Evolutionary conservation across 768 basidiomycete genomes (phyloP).

Genomic region (Lepiota subincarnata): DNA sequence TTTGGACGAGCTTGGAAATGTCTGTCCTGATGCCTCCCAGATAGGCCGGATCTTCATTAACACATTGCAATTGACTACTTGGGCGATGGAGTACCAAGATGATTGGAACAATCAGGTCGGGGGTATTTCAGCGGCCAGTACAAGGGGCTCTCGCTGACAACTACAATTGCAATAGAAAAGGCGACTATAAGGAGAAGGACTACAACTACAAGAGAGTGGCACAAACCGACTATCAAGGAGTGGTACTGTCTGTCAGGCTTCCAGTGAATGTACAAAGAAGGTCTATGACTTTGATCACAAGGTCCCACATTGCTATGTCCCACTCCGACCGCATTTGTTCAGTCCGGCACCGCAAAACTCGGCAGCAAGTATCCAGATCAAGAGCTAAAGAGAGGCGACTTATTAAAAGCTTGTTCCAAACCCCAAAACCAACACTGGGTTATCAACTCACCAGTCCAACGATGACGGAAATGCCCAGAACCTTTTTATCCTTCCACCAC

Average conservation of each 20-base stretch:
- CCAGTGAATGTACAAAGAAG: not conserved
- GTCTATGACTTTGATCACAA: not conserved
- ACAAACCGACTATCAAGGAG: not conserved
- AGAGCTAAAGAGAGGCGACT: conserved; percentile 44
- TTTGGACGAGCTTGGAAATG: not conserved
- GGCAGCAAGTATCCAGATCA: conserved; percentile 81
- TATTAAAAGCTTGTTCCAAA: not conserved
- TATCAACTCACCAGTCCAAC: conserved; percentile 61
- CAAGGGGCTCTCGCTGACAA: not conserved
- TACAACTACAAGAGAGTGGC: not conserved
- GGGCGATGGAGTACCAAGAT: too few relatives aligned
- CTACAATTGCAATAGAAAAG: not conserved
- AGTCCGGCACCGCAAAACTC: conserved; percentile 86
- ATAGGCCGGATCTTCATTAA: conserved; percentile 18
- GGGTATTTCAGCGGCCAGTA: too few relatives aligned
- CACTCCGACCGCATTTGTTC: conserved; percentile 50
- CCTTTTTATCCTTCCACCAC: conserved; percentile 86
- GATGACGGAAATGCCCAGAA: conserved; percentile 60
- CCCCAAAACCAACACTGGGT: conserved; percentile 7
- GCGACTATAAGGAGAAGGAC: not conserved
- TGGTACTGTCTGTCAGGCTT: not conserved
- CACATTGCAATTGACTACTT: not conserved
- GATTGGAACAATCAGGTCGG: not conserved
- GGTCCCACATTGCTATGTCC: not conserved
- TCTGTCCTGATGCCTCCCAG: not conserved